Evolutionary conservation across 2,329 filamentous ascomycete genomes (phyloP), one percentile per base, ranked within the genome.

Genomic region (Xylaria polymorpha): DNA sequence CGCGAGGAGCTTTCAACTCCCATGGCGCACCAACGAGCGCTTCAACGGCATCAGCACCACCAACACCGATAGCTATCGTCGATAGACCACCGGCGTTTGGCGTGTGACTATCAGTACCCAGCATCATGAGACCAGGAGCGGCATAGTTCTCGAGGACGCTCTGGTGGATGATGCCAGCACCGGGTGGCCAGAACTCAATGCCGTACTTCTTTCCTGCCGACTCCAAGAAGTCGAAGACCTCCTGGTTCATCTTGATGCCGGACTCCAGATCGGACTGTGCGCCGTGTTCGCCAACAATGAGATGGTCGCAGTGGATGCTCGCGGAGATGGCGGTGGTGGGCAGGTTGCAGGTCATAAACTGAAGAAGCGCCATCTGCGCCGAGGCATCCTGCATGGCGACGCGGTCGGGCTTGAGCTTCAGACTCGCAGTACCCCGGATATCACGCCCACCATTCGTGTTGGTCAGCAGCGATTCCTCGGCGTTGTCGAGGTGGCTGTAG

Each of bases 381-480:
- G 94, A 97, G 15, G 96, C 96, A 85, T 99, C 96, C 83, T 99
- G 96, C 96, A 99, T 99, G 73, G 97, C 97, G 75, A 98, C 96
- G 62, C 96, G 90, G 81, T 99, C 96, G 25, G 96, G 96, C 82
- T 97, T 97, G 81, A 99, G 91, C 85, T 97, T 97, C 82, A 99
- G 87, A 80, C 97, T 98, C 60, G 94, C 94, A 78, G 90, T 90
- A 74, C 95, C 95, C 50, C 96, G 90, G 71, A 99, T 91, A 77
- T 91, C 88, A 61, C 88, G 88, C 74, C 94, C 95, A 87, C 94
- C 93, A 81, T 93, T 88, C 59, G 94, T 98, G 77, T 90, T 89
- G 62, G 88, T 89, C 69, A 97, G 85, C 62, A 99, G 88, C 44
- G 94, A 94, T 80, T 97, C 94, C 82, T 97, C 94, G 7, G 91